These are phyloP conservation scores for Rubia yunnanensis DNA, from an alignment of 257 asterid genomes.

Conservation along the genomic window DNA sequence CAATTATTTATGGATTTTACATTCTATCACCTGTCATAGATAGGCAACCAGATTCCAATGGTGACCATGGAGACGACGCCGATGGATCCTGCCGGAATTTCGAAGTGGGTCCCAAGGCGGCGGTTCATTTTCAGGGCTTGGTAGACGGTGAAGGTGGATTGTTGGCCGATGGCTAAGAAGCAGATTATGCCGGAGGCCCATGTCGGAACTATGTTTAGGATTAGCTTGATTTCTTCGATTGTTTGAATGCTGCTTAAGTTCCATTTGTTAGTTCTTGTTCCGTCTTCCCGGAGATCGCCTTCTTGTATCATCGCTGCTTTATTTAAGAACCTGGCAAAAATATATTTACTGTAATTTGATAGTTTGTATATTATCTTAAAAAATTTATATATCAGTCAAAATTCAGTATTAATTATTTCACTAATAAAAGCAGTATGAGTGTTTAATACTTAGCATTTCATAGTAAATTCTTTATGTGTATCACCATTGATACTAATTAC, in stretches of 20 bases:
- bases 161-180: conserved; percentile 62
- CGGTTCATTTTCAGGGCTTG: conserved; percentile 82
- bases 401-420: no score
- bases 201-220: conserved; percentile 51
- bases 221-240: conserved; percentile 69
- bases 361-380: no score
- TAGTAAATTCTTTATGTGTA: no score
- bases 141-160: conserved; percentile 58
- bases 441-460: no score
- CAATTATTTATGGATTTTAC: no score
- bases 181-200: conserved; percentile 82
- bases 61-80: conserved; percentile 58
- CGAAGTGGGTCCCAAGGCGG: conserved; percentile 48
- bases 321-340: conserved; percentile 38
- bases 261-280: conserved; percentile 41
- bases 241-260: conserved; percentile 52
- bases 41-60: conserved; percentile 54
- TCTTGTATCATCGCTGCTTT: conserved; percentile 59
- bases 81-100: conserved; percentile 61
- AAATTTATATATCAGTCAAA: no score
- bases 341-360: no score
- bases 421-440: no score
- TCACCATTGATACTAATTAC: no score
- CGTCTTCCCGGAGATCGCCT: conserved; percentile 43
- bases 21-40: no score